Evolutionary conservation across 805 yeast species (phyloP), one percentile per base, ranked within the genome.

Genomic region (Candida lessepsii): DNA sequence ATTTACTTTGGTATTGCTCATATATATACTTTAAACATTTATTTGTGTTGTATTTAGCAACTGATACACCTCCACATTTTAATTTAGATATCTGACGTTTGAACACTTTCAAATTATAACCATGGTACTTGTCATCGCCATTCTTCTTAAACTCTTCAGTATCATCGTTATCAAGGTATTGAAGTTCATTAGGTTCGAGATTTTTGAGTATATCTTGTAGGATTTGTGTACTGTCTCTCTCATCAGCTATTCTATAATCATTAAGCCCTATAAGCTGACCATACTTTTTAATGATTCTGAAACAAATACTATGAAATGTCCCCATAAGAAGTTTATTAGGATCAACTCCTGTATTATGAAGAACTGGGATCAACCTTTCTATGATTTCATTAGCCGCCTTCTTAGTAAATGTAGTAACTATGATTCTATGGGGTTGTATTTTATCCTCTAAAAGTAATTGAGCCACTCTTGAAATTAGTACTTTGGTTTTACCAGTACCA

Each of bases 351-450:
- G 67, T 51, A 28, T 53, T 60, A 5, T 53, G 36, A 6, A 80
- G 50, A 37, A 75, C 26, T 3, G 17, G 32, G 0, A 37, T 41
- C 14, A 91, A 60, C 29, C 98, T 68, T 23, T 78, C 83, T 9
- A 67, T 62, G 86, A 91, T 82, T 61, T 91, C 98, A 38, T 70
- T 75, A 1, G 97, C 95, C 0, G 99, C 98, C 52, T 85, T 86
- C 51, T 86, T 86, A 9, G 98, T 91, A 65, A 91, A 91, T 0
- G 98, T 90, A 5, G 96, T 87, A 15, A 90, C 93, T 1, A 91
- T 75, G 14, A 93, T 73, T 34, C 74, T 63, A 24, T 70, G 66
- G 0, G 97, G 90, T 1, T 69, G 65, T 0, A 86, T 58, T 1
- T 70, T 60, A 25, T 75, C 68, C 7, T 72, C 58, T 3, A 76